Conservation (phyloP, 495 filamentous ascomycete species). For the Penicillium odoratum region DNA sequence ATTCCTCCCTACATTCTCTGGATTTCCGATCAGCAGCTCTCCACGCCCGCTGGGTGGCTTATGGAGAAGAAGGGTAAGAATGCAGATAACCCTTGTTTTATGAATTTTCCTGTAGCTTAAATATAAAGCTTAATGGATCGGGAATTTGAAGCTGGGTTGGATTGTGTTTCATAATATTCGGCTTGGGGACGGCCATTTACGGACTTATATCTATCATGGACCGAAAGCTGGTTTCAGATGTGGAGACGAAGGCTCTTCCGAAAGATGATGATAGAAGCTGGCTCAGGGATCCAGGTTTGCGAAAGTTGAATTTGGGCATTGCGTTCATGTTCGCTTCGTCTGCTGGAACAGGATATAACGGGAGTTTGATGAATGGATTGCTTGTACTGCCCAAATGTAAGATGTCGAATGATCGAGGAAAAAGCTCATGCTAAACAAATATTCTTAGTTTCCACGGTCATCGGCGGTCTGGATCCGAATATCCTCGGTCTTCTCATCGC, state of each 20-base stretch:
- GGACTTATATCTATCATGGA: slow-evolving; percentile 11
- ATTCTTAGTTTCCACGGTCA: slow-evolving; percentile 17
- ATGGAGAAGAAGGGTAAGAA: slow-evolving; percentile 15
- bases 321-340: slow-evolving; percentile 27
- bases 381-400: slow-evolving; percentile 28
- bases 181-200: neutral
- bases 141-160: neutral
- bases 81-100: slow-evolving; percentile 29
- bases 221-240: slow-evolving; percentile 12
- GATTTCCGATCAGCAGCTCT: slow-evolving; percentile 11
- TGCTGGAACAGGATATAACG: slow-evolving; percentile 29
- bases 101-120: slow-evolving; percentile 8
- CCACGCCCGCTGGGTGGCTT: slow-evolving; percentile 10
- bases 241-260: slow-evolving; percentile 19
- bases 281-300: slow-evolving; percentile 26
- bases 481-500: slow-evolving; percentile 30
- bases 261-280: slow-evolving; percentile 26
- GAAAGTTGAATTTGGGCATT: slow-evolving; percentile 26
- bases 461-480: slow-evolving; percentile 20
- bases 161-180: neutral
- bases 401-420: neutral
- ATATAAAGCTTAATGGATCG: slow-evolving; percentile 12
- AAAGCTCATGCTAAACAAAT: no score
- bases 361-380: slow-evolving; percentile 28
- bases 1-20: slow-evolving; percentile 34